Base-by-base conservation (phyloP, 306 rosid genomes). In the Sicyos edulis region DNA sequence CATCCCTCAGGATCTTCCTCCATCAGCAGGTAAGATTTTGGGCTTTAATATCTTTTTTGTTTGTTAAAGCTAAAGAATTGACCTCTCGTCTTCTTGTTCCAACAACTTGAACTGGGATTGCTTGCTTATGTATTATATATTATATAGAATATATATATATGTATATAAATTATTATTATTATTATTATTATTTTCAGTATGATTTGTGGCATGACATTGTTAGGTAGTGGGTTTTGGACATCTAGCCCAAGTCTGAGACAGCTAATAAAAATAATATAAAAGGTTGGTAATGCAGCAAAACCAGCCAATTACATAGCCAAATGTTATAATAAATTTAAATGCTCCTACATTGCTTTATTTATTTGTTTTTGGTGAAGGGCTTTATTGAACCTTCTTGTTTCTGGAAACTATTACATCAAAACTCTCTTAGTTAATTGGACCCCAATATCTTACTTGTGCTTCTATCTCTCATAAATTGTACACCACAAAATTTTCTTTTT, bases 21-120 rank as follows among this genome's bases (percentile, higher is more conserved):
- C 58, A 69, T 69, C 73, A 21, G 72, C 34, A 69, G 73, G 73
- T 69, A 51, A 22, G 58, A 69, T 69, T 51, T 51, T 26, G 42
- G 34, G 59, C 59, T 14, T 69, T 51, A 68, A 21, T 47, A 26
- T 50, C 73, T 15, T 24, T 65, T 44, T 64, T 42, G 53, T 64
- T 64, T 63, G 14, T 2, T 68, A 9, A 49, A 44, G 42, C 26
- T 21, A 50, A 24, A 21, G 4, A 64, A 17, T 42, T 64, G 32
- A 21, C 4, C 26, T 68, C 19, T 22, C 47, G 73, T 50, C 47
- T 69, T 69, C 40, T 69, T 69, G 73, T 15, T 10, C 59, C 58
- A n/a, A 50, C 58, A 69, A 49, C 59, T 50, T 69, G 73, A 14
- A 24, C 3, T 69, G 58, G 45, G 73, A 16, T 68, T 65, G 54